Evolutionary conservation across 176 grass and related monocot genomes (phyloP), one percentile per base, ranked within the genome.

Genomic region (Oryza brachyantha): DNA sequence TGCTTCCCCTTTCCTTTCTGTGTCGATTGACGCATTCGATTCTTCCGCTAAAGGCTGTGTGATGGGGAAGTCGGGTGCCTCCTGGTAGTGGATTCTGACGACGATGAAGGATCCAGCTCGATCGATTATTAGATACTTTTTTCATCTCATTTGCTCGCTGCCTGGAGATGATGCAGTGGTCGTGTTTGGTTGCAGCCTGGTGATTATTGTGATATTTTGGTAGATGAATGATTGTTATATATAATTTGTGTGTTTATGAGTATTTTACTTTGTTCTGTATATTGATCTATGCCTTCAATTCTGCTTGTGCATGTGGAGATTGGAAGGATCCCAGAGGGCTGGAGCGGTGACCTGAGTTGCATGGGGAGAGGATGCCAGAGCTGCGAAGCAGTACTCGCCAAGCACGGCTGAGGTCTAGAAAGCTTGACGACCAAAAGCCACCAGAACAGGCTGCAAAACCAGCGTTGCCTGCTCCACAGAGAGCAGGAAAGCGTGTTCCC

Each of bases 341-440:
- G 58, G 84, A 64, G 81, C 74, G 34, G 75, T 45, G 37, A 77
- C 46, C 60, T 11, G 52, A 86, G 64, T 97, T 97, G 88, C 83
- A 97, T 97, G 91, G 94, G 86, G 81, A 92, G 89, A 97, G 86
- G 79, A 97, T 97, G 94, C 89, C 91, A 86, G 73, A 90, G 66
- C 84, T 94, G 87, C 84, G 91, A 84, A 94, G 91, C 84, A 93
- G 91, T 76, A 79, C 79, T 79, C 89, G 89, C 16, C 94, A 93
- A 91, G 89, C 88, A 27, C 87, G 84, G 22, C 52, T 94, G 61
- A 91, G 76, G 73, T 94, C 91, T 40, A 88, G 81, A 76, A 92
- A 90, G 66, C 87, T 69, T 7, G 79, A 85, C 36, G 66, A 90
- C 13, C 80, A 77, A 43, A 63, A 77, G 70, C 58, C 27, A 36